Evolutionary conservation across 2,329 filamentous ascomycete genomes (phyloP).

Genomic region (Fusarium euwallaceae): DNA sequence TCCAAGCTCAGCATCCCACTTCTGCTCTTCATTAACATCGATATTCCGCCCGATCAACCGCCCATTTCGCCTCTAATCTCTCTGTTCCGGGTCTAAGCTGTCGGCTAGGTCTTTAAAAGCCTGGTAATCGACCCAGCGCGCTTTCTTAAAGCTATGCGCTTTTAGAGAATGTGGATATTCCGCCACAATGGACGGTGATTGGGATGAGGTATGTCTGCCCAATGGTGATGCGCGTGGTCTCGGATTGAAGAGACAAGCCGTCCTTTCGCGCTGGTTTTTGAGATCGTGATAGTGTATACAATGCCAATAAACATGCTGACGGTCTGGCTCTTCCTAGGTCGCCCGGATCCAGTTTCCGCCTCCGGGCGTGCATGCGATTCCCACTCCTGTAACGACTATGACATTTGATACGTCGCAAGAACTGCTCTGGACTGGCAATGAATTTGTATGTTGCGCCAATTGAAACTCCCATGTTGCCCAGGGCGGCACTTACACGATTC

Average conservation of each 20-base stretch:
- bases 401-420: conserved; percentile 92
- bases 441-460: conserved; percentile 74
- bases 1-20: conserved; percentile 42
- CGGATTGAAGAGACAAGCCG: not conserved
- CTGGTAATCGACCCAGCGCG: conserved; percentile 20
- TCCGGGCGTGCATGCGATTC: conserved; percentile 76
- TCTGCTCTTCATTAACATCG: conserved; percentile 25
- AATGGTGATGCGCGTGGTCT: conserved; percentile 3
- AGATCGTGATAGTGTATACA: not conserved
- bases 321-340: conserved; percentile 65
- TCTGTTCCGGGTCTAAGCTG: not conserved
- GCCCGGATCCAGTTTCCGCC: conserved; percentile 85
- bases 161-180: conserved; percentile 53
- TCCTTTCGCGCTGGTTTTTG: not conserved
- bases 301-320: conserved; percentile 17
- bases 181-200: conserved; percentile 74
- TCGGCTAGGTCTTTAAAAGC: conserved; percentile 23
- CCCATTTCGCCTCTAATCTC: not conserved
- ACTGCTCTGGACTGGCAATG: conserved; percentile 92
- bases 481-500: conserved; percentile 40
- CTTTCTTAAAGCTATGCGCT: conserved; percentile 49
- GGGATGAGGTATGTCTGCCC: conserved; percentile 70
- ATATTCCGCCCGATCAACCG: not conserved
- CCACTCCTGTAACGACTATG: conserved; percentile 81
- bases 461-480: not conserved